A percentile compares a stretch with the other conserved stretches of the same genome.
phyloP scores from a whole-genome alignment of 2,329 filamentous ascomycete species.

The Ploettnerulaceae sp. region DNA sequence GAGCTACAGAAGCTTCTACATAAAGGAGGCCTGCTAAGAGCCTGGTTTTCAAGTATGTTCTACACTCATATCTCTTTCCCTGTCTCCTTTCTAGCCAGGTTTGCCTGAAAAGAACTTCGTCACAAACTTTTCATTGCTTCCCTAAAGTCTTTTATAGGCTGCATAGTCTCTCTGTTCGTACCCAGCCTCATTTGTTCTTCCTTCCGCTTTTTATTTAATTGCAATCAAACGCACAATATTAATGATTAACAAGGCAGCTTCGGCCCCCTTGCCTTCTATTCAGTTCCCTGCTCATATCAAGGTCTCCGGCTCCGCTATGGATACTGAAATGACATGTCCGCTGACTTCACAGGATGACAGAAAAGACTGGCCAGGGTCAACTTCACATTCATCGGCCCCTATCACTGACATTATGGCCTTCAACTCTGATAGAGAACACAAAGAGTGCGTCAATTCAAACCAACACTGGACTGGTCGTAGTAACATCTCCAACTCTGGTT shows the following conservation, averaged over 20 bases:
- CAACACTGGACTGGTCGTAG: neutral
- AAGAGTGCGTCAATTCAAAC: neutral
- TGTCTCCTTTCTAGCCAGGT: neutral
- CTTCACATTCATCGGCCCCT: slow-evolving; percentile 6
- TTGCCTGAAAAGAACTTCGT: slow-evolving; percentile 6
- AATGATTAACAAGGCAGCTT: slow-evolving; percentile 1
- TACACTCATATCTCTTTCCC: slow-evolving; percentile 2
- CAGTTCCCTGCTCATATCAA: slow-evolving; percentile 3
- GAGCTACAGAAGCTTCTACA: slow-evolving; percentile 11
- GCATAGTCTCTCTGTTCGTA: slow-evolving; percentile 22
- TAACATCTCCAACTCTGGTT: neutral
- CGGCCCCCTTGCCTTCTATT: neutral
- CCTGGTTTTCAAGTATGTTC: slow-evolving; percentile 8
- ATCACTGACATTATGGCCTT: slow-evolving; percentile 17
- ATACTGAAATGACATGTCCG: slow-evolving; percentile 24
- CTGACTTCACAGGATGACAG: slow-evolving; percentile 21
- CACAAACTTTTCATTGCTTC: slow-evolving; percentile 11
- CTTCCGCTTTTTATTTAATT: slow-evolving; percentile 2
- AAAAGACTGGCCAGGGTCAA: slow-evolving; percentile 8
- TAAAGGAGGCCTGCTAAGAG: slow-evolving; percentile 7
- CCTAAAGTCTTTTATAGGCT: slow-evolving; percentile 14
- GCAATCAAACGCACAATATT: slow-evolving; percentile 3
- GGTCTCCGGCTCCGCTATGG: slow-evolving; percentile 2
- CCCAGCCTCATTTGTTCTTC: slow-evolving; percentile 5
- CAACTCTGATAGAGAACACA: slow-evolving; percentile 2